Conservation (phyloP, 768 basidiomycete species). For the Leccinum incarnatum region DNA sequence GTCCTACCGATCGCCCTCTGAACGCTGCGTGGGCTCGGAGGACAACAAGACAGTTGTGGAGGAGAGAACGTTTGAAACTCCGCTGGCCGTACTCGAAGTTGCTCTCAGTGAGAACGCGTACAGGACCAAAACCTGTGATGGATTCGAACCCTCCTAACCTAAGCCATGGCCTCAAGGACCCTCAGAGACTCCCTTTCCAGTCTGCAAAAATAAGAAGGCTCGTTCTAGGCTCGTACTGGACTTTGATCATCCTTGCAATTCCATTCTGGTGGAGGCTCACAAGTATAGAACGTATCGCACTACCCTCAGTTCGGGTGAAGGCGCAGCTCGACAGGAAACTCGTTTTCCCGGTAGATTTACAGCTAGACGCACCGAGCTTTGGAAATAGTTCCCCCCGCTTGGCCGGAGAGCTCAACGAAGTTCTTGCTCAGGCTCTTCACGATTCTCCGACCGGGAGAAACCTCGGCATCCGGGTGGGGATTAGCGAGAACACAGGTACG, state of each 20-base stretch:
- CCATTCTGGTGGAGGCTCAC: slow-evolving; percentile 96
- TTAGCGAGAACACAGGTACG: slow-evolving; percentile 35
- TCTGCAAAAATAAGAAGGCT: slow-evolving; percentile 46
- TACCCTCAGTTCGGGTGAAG: slow-evolving; percentile 62
- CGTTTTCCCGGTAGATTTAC: slow-evolving; percentile 42
- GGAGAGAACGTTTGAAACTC: slow-evolving; percentile 34
- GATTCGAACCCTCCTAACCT: slow-evolving; percentile 14
- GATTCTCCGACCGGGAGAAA: slow-evolving; percentile 41
- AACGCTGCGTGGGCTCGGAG: slow-evolving; percentile 9
- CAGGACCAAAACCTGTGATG: slow-evolving; percentile 20
- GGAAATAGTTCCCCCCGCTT: slow-evolving; percentile 3
- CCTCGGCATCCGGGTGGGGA: slow-evolving; percentile 36
- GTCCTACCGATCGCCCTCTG: slow-evolving; percentile 12
- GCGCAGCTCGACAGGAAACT: slow-evolving; percentile 47
- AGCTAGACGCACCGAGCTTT: slow-evolving; percentile 34
- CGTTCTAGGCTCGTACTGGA: slow-evolving; percentile 77
- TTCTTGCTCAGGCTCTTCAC: slow-evolving; percentile 16
- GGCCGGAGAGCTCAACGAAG: slow-evolving; percentile 30
- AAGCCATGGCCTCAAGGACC: slow-evolving; percentile 37
- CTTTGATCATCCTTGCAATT: slow-evolving; percentile 68
- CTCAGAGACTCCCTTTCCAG: slow-evolving; percentile 54
- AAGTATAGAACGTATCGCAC: slow-evolving; percentile 76
- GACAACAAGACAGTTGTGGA: slow-evolving; percentile 10
- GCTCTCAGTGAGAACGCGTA: not conserved
- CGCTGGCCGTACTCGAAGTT: slow-evolving; percentile 20